Evolutionary conservation across 1,284 basidiomycete species (phyloP).

Genomic region (Apiotrichum gamsii): DNA sequence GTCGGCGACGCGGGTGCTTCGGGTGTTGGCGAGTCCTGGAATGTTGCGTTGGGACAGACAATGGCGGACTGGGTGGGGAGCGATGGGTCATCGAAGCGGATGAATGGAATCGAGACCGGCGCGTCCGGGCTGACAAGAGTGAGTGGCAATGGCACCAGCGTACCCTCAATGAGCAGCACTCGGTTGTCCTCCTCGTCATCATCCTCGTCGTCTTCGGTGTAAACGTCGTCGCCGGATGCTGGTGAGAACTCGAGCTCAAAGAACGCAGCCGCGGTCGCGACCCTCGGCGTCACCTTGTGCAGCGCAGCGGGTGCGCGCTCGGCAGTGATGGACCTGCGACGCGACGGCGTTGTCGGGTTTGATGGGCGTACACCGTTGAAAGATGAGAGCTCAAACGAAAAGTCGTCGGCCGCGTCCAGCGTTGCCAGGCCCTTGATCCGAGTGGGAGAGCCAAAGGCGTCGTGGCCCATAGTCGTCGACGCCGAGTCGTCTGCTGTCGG

Average conservation of each 20-base stretch:
- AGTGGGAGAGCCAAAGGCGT: too few species aligned
- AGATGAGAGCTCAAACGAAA: slow-evolving; percentile 34
- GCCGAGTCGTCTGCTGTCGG: slow-evolving; percentile 22
- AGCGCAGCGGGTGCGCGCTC: background rate
- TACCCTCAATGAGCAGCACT: slow-evolving; percentile 18
- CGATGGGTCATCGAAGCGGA: slow-evolving; percentile 16
- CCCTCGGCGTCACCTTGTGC: slow-evolving; percentile 7
- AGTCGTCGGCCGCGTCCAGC: slow-evolving; percentile 24
- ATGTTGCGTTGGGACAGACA: slow-evolving; percentile 3
- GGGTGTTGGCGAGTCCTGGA: background rate
- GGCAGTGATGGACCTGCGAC: slow-evolving; percentile 1
- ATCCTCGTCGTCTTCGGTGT: background rate
- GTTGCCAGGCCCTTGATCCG: background rate
- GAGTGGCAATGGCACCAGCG: slow-evolving; percentile 21
- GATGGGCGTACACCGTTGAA: background rate
- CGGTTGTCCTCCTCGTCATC: slow-evolving; percentile 12
- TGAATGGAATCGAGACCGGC: slow-evolving; percentile 26
- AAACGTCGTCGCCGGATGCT: too few species aligned
- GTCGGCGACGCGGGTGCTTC: too few species aligned
- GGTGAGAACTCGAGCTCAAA: slow-evolving; percentile 27
- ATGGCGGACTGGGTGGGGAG: slow-evolving; percentile 6
- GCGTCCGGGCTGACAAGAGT: slow-evolving; percentile 23
- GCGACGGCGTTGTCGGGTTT: slow-evolving; percentile 5
- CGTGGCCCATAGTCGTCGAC: slow-evolving; percentile 10
- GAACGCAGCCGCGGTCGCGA: slow-evolving; percentile 4